Conservation (phyloP, 1,284 basidiomycete genomes). For the Moesziomyces antarcticus region DNA sequence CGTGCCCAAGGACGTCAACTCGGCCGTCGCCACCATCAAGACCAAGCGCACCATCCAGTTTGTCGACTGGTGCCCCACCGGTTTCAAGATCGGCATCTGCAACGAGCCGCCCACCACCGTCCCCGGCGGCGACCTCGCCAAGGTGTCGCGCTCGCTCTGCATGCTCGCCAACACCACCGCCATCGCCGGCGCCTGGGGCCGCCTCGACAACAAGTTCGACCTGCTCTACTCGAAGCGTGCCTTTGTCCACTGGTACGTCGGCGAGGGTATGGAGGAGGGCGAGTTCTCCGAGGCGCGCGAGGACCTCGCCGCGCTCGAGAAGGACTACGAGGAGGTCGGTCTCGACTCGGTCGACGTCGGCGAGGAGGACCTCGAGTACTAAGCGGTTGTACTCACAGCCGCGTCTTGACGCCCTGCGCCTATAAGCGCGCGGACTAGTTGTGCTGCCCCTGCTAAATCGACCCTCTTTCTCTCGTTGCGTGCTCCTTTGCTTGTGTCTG, state of each 20-base stretch:
- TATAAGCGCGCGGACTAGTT: neutral
- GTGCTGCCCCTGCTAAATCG: neutral
- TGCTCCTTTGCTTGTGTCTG: too few relatives aligned
- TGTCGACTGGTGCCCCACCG: slow-evolving; percentile 97
- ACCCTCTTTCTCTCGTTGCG: neutral
- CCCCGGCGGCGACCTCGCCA: slow-evolving; percentile 88
- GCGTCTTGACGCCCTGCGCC: neutral
- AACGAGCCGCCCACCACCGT: slow-evolving; percentile 92
- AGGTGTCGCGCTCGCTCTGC: slow-evolving; percentile 91
- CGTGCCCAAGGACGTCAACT: slow-evolving; percentile 95
- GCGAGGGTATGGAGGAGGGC: slow-evolving; percentile 99
- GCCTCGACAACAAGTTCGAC: slow-evolving; percentile 99
- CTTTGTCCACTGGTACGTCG: slow-evolving; percentile 76
- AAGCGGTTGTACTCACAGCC: slow-evolving; percentile 12
- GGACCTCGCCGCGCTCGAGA: slow-evolving; percentile 95
- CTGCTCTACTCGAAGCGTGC: slow-evolving; percentile 75
- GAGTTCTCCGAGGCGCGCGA: slow-evolving; percentile 98
- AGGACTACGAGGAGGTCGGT: slow-evolving; percentile 76
- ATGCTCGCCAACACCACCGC: slow-evolving; percentile 96
- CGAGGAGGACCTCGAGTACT: slow-evolving; percentile 72
- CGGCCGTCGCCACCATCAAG: slow-evolving; percentile 93
- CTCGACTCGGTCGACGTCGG: slow-evolving; percentile 87
- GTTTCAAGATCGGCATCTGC: slow-evolving; percentile 94
- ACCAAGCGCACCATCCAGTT: slow-evolving; percentile 84
- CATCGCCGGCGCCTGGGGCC: slow-evolving; percentile 92